Conservation (phyloP, 352 stramenopile species). For the Achlya hypogyna region DNA sequence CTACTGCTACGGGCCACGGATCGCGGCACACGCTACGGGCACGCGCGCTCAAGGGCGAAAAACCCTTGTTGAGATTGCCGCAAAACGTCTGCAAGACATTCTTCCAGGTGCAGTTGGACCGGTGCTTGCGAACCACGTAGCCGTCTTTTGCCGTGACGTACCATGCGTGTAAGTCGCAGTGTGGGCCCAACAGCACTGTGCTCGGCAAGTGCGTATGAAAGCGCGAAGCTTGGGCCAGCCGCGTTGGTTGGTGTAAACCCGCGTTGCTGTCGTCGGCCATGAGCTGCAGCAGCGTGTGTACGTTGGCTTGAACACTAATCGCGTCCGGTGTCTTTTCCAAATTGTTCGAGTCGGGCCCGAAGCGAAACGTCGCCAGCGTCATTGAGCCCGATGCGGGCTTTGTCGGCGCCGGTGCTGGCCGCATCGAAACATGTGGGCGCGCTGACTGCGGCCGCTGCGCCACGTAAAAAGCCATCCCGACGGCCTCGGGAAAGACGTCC, state of each 20-base stretch:
- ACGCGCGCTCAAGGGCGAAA: not conserved
- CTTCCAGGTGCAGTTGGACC: slow-evolving; percentile 15
- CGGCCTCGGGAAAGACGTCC: too few relatives aligned
- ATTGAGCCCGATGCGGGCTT: not conserved
- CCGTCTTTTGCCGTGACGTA: slow-evolving; percentile 16
- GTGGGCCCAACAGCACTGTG: slow-evolving; percentile 5
- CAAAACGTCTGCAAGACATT: slow-evolving; percentile 5
- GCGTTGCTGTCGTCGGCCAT: slow-evolving; percentile 6
- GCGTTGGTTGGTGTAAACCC: not conserved
- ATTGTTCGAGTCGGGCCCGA: not conserved
- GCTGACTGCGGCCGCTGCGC: slow-evolving; percentile 16
- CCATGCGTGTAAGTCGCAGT: slow-evolving; percentile 9
- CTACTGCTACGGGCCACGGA: slow-evolving; percentile 14
- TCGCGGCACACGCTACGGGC: not conserved
- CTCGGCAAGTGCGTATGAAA: slow-evolving; percentile 16
- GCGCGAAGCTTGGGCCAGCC: not conserved
- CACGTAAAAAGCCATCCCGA: not conserved
- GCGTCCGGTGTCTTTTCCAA: not conserved
- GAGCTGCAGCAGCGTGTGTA: not conserved
- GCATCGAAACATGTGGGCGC: slow-evolving; percentile 3
- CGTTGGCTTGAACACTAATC: slow-evolving; percentile 5
- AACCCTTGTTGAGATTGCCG: not conserved
- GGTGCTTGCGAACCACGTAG: slow-evolving; percentile 14
- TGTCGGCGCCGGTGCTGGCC: not conserved
- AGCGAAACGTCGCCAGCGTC: slow-evolving; percentile 12